phyloP scores from a whole-genome alignment of 1,284 basidiomycete genomes.

The Malassezia slooffiae region DNA sequence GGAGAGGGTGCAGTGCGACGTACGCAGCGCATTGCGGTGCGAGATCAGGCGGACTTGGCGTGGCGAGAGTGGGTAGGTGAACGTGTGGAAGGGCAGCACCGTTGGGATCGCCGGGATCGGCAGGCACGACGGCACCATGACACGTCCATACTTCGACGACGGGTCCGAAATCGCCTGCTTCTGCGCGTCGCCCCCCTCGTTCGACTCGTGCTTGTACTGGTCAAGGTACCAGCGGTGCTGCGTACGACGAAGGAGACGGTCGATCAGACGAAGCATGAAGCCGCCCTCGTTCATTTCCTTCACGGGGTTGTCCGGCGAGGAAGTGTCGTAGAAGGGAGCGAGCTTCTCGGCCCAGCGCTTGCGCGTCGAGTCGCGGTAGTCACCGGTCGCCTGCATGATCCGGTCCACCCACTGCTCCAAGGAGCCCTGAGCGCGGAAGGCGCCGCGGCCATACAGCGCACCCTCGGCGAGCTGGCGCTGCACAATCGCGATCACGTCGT shows the following conservation, averaged over 20 bases:
- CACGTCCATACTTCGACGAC: constrained; percentile 34
- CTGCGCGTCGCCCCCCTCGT: not conserved
- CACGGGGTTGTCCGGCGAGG: constrained; percentile 22
- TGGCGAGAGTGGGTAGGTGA: constrained; percentile 54
- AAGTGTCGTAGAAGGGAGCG: constrained; percentile 46
- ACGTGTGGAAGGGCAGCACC: constrained; percentile 57
- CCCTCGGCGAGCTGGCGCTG: constrained; percentile 51
- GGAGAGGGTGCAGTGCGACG: constrained; percentile 52
- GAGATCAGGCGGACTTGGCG: constrained; percentile 54
- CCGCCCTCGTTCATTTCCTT: constrained; percentile 49
- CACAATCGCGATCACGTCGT: constrained; percentile 51
- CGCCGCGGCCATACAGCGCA: constrained; percentile 48
- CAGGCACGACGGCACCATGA: constrained; percentile 48
- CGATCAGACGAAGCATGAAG: constrained; percentile 54
- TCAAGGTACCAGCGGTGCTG: constrained; percentile 54
- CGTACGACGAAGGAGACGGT: constrained; percentile 51
- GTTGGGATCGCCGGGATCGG: constrained; percentile 51
- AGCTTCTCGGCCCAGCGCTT: constrained; percentile 49
- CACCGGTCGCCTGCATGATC: constrained; percentile 43
- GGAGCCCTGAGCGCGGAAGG: constrained; percentile 46
- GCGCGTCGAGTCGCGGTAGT: constrained; percentile 31
- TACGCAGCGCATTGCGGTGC: constrained; percentile 55
- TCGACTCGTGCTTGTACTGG: constrained; percentile 15
- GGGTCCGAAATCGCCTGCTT: not conserved
- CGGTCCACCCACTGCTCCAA: constrained; percentile 51